Evolutionary conservation across 192 early-diverging fungal species (phyloP), one percentile per base, ranked within the genome.

Genomic region (Cladochytrium replicatum): DNA sequence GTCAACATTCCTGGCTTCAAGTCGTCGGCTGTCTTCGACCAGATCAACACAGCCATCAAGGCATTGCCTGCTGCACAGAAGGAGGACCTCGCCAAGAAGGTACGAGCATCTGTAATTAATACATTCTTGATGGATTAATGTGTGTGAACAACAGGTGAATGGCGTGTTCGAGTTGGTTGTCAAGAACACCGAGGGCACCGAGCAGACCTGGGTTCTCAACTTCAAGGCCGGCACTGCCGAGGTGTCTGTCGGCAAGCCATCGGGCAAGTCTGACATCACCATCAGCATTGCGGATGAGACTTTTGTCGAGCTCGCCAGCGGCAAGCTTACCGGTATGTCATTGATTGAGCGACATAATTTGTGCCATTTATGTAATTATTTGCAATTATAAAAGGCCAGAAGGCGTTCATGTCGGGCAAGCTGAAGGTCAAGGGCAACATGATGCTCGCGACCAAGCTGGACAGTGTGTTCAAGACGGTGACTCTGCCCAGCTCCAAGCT

Each of bases 1-100:
- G 68, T 86, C 46, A 69, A 72, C 31, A 74, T 72, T 50, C 62
- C 69, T 43, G 88, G 87, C 41, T 94, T 84, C 69, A 67, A 85
- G 50, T 83, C 83, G 38, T 78, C 77, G 54, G 72, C 73, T 15
- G 57, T 92, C 48, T 81, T 96, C 60, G 71, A 71, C n/a, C 69
- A 84, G 46, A 77, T 93, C 49, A 61, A 73, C 51, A 69, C 77
- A 13, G 64, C 67, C 31, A 55, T 74, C 13, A 68, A 82, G 37
- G 66, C 63, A 29, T 57, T 58, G 7, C 68, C 76, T 21, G 62
- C 77, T 39, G 74, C 76, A 38, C 78, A 78, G 24, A 74, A 78
- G 48, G 66, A 78, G 41, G 58, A 69, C 7, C 52, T 68, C 45
- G 60, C 88, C 40, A 86, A 84, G 48, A 78, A 85, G 69, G 72